A percentile compares a stretch with the other conserved stretches of the same genome.
phyloP scores from a whole-genome alignment of 495 filamentous ascomycete species.

The Xylaria curta region DNA sequence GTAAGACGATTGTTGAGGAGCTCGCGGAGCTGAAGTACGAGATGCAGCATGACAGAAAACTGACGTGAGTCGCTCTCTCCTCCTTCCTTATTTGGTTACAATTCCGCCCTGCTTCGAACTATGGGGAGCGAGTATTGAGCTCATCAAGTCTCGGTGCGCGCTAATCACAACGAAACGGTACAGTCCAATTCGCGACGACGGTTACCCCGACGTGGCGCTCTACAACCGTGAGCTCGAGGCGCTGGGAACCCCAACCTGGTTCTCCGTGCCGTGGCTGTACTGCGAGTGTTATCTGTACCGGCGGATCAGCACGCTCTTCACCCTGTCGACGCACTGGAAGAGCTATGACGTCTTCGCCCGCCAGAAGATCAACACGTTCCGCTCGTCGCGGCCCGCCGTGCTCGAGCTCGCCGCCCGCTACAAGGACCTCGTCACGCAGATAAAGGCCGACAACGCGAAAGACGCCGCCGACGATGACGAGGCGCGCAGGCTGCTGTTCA shows the following conservation, averaged over 20 bases:
- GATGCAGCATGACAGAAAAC: constrained; percentile 82
- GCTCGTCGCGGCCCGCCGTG: constrained; percentile 88
- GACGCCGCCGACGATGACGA: constrained; percentile 58
- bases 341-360: constrained; percentile 88
- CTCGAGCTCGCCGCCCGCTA: constrained; percentile 84
- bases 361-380: constrained; percentile 93
- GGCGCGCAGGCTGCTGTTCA: constrained; percentile 79
- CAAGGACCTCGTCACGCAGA: constrained; percentile 63
- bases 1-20: constrained; percentile 82
- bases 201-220: constrained; percentile 71
- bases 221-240: constrained; percentile 88
- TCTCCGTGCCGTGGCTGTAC: constrained; percentile 84
- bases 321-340: constrained; percentile 85
- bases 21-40: constrained; percentile 92
- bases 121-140: no score
- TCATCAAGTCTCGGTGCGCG: neutral
- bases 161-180: neutral
- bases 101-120: neutral
- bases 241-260: constrained; percentile 79
- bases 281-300: constrained; percentile 94
- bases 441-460: constrained; percentile 45
- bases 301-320: constrained; percentile 79
- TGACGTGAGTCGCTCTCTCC: constrained; percentile 65
- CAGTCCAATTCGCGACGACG: constrained; percentile 85
- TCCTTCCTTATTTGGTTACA: neutral